These are phyloP conservation scores for Cyberlindnera petersonii DNA, from an alignment of 805 yeast species.

Conservation along the genomic window DNA sequence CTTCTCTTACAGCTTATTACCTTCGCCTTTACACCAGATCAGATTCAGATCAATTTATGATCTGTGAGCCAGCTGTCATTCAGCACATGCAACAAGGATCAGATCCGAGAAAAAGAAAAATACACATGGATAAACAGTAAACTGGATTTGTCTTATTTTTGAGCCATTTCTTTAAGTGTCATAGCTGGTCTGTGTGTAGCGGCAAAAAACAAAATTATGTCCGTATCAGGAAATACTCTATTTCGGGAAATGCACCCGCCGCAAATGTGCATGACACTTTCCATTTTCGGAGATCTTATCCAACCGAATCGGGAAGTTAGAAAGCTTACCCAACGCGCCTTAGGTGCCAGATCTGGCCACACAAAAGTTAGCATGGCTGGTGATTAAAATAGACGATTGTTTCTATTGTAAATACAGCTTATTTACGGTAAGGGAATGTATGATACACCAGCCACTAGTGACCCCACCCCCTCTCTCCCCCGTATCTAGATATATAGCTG, in stretches of 20 bases:
- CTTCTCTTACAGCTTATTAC: too few species aligned
- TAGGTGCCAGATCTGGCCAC: background rate
- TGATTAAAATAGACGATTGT: background rate
- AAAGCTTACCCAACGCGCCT: conserved; percentile 8
- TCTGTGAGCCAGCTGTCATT: too few species aligned
- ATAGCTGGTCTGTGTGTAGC: too few species aligned
- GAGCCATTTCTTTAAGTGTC: too few species aligned
- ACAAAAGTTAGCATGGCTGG: background rate
- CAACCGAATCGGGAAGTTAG: conserved; percentile 11
- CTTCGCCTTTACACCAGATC: too few species aligned
- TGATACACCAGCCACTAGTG: conserved; percentile 2
- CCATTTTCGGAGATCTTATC: conserved; percentile 9
- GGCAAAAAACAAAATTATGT: too few species aligned
- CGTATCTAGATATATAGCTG: conserved; percentile 7
- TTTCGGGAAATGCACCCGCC: conserved; percentile 7
- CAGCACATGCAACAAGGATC: too few species aligned
- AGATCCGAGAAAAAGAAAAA: too few species aligned
- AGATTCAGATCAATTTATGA: too few species aligned
- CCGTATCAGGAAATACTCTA: conserved; percentile 5
- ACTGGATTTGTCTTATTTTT: too few species aligned
- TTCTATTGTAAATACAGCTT: background rate
- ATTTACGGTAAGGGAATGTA: background rate
- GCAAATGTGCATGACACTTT: conserved; percentile 1
- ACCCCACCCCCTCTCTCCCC: too few species aligned
- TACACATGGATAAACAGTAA: too few species aligned